A percentile compares a stretch with the other conserved stretches of the same genome.
These are phyloP conservation scores for Pseudopediastrum boryanum DNA, from an alignment of 139 green algal genomes.

Conservation along the genomic window DNA sequence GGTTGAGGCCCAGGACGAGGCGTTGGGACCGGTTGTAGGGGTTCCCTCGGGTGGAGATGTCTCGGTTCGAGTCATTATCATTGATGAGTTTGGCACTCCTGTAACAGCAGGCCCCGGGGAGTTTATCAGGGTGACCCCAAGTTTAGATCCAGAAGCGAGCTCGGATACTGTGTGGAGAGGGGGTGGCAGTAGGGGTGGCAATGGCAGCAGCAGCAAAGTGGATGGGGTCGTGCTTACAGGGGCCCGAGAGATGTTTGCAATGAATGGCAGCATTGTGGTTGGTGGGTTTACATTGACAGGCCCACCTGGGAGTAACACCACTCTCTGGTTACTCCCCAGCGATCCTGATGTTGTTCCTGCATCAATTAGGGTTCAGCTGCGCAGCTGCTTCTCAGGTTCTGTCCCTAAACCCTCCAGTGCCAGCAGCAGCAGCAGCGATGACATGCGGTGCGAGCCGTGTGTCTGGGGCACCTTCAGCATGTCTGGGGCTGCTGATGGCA, in stretches of 20 bases:
- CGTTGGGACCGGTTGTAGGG: too few relatives aligned
- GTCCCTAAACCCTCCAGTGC: neutral
- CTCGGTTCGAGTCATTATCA: too few relatives aligned
- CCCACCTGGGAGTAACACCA: slow-evolving; percentile 19
- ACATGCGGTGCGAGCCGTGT: slow-evolving; percentile 34
- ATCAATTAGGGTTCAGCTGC: slow-evolving; percentile 13
- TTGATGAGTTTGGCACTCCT: too few relatives aligned
- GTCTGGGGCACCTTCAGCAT: slow-evolving; percentile 27
- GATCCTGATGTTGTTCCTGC: slow-evolving; percentile 13
- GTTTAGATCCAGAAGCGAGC: neutral
- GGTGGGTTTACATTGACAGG: slow-evolving; percentile 9
- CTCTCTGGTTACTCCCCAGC: slow-evolving; percentile 10
- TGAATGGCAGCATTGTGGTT: slow-evolving; percentile 20
- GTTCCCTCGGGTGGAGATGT: too few relatives aligned
- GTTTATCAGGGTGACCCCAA: too few relatives aligned
- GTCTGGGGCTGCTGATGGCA: slow-evolving; percentile 2
- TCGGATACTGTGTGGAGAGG: neutral
- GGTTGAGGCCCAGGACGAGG: too few relatives aligned
- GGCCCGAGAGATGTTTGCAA: neutral
- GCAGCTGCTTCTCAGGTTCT: neutral
- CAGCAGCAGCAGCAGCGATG: slow-evolving; percentile 27
- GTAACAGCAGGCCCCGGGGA: too few relatives aligned
- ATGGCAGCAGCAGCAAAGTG: neutral
- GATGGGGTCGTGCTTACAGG: neutral
- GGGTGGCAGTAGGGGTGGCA: neutral